phyloP scores from a whole-genome alignment of 2,329 filamentous ascomycete species.

The Parastagonospora nodorum region DNA sequence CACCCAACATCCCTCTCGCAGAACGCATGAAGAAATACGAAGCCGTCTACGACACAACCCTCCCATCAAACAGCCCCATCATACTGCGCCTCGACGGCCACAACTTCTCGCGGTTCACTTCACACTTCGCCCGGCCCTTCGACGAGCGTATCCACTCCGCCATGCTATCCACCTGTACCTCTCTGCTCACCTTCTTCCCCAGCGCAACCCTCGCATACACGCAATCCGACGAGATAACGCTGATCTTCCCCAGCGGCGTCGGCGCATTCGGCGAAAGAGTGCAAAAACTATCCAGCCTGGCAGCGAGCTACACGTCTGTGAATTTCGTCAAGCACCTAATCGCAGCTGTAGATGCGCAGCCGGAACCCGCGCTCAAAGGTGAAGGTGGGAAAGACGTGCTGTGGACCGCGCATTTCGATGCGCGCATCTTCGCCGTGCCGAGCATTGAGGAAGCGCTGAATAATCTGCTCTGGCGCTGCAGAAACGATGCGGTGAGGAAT shows the following conservation, averaged over 20 bases:
- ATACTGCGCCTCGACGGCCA: slow-evolving; percentile 40
- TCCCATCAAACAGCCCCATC: slow-evolving; percentile 24
- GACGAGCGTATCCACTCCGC: slow-evolving; percentile 39
- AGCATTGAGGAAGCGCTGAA: slow-evolving; percentile 33
- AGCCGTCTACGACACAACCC: slow-evolving; percentile 25
- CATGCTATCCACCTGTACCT: slow-evolving; percentile 31
- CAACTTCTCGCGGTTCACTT: slow-evolving; percentile 37
- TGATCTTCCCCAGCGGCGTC: slow-evolving; percentile 35
- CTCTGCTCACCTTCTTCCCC: slow-evolving; percentile 34
- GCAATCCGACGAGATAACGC: slow-evolving; percentile 41
- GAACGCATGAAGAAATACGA: slow-evolving; percentile 42
- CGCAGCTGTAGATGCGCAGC: slow-evolving; percentile 10
- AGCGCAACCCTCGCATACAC: slow-evolving; percentile 39
- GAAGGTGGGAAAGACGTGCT: slow-evolving; percentile 17
- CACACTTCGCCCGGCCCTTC: slow-evolving; percentile 34
- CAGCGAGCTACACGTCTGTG: slow-evolving; percentile 35
- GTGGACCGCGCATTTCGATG: slow-evolving; percentile 36
- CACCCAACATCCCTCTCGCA: slow-evolving; percentile 20
- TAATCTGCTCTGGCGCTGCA: slow-evolving; percentile 37
- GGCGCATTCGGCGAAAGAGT: slow-evolving; percentile 34
- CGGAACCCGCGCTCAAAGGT: slow-evolving; percentile 24
- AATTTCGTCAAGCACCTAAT: slow-evolving; percentile 32
- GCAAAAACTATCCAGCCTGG: slow-evolving; percentile 37
- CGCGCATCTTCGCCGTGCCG: slow-evolving; percentile 33
- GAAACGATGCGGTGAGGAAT: slow-evolving; percentile 38